Conservation (phyloP, 176 grass and related monocot genomes). For the Rhynchospora pubera region DNA sequence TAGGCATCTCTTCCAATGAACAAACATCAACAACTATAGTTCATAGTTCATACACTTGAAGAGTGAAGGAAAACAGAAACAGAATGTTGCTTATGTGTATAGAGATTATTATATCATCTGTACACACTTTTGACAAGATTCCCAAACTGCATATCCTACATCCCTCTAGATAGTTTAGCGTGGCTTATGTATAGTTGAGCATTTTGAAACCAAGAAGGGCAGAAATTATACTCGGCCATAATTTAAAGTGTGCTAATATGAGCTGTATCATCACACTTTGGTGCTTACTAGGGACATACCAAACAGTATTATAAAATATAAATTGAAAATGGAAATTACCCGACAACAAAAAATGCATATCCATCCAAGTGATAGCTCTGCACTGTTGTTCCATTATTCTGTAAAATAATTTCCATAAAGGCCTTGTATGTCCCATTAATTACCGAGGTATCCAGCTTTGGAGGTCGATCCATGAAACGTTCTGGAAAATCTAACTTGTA, state of each 20-base stretch:
- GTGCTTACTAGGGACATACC: background rate
- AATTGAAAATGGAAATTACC: constrained; percentile 34
- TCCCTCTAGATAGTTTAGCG: background rate
- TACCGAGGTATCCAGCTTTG: constrained; percentile 77
- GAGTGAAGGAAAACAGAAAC: background rate
- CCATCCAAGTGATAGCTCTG: constrained; percentile 97
- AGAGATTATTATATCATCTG: background rate
- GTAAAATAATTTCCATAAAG: constrained; percentile 95
- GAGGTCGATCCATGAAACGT: constrained; percentile 57
- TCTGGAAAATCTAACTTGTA: constrained; percentile 93
- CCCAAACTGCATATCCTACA: background rate
- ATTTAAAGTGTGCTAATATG: background rate
- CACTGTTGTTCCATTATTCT: constrained; percentile 66
- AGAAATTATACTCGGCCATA: background rate
- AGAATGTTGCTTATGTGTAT: background rate
- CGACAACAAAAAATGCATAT: constrained; percentile 91
- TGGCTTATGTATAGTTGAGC: background rate
- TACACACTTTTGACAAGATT: background rate
- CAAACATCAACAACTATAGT: background rate
- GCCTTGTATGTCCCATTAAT: constrained; percentile 94
- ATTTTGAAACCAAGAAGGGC: background rate
- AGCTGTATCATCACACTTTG: background rate
- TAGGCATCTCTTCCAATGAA: background rate
- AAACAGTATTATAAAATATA: constrained; percentile 2
- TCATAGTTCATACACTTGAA: background rate